Evolutionary conservation across 352 stramenopile species (phyloP), one percentile per base, ranked within the genome.

Genomic region (Phytophthora cryptogea): DNA sequence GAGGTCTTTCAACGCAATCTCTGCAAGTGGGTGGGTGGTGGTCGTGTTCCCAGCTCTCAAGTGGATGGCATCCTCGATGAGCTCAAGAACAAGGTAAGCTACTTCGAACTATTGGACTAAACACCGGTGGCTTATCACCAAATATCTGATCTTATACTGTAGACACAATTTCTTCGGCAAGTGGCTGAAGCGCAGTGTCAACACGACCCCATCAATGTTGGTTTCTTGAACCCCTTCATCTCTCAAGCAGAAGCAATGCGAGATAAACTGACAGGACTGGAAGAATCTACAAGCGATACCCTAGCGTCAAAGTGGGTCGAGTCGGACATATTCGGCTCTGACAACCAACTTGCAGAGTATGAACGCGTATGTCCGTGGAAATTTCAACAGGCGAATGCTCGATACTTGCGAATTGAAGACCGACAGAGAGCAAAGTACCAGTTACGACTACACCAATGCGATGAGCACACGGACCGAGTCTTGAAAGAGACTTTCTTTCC

Each of bases 101-200:
- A 23, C 20, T 3, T 3, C 20, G 20, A 23, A 23, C 1, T 23
- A 23, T 23, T 23, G 20, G 2, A 23, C 20, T 23, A 23, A 23
- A 23, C 20, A 23, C 20, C 20, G 2, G 20, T 23, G 20, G 20
- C 20, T 23, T 30, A 31, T 8, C 13, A 28, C 14, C 0, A 43
- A 35, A 50, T 13, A 2, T 4, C 17, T 50, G 48, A 23, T 23
- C 20, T 23, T 31, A 14, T 10, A 7, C 33, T 43, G 43, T 41
- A 66, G 58, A 62, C 52, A 2, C 30, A 57, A 32, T 62, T 67
- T 31, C 53, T 60, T 46, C 26, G 53, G n/a, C 53, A 60, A n/a
- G 41, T 60, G 7, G 10, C 44, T 5, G 26, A 46, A 8, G 14
- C 14, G 26, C 53, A 60, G 26, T 9, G 7, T 5, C 5, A 51